Evolutionary conservation across 176 grass and related monocot genomes (phyloP), one percentile per base, ranked within the genome.

Genomic region (Phragmites australis): DNA sequence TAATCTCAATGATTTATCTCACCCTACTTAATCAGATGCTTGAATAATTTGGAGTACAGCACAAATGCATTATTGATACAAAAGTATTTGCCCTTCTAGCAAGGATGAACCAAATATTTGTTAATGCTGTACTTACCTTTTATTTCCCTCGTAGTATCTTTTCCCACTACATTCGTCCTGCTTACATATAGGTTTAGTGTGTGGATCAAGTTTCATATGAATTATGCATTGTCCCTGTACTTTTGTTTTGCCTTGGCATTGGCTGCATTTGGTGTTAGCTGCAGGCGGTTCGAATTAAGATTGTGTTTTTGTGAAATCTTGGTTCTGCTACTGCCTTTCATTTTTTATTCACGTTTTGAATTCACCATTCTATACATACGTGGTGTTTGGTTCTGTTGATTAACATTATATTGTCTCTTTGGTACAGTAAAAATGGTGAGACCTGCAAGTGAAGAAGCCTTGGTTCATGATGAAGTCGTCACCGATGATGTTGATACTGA

Each of bases 401-500:
- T 65, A 17, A 49, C 17, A 9, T 25, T 45, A 2, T 6, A 8
- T 65, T 32, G 6, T 37, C 55, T 50, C 48, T 19, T 22, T 72
- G 22, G 2, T 51, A 11, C 46, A 89, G 83, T 56, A 37, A 77
- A 79, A 76, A 89, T 85, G 87, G 87, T 57, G 40, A 49, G 31
- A 0, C 54, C 25, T 47, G 23, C 34, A 72, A 48, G 32, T 16
- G 56, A 85, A 25, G 82, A 89, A 15, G 55, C 78, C 3, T 43
- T 72, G 72, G 17, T 47, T 56, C 64, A 72, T 47, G 73, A 91
- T 32, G 63, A 84, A 76, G 14, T 46, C 52, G 81, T 74, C 45
- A 60, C 80, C 10, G 70, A 88, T 66, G 63, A 68, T 60, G 74
- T 81, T 75, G 85, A 85, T 48, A 53, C 57, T 19, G 71, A 87